Evolutionary conservation across 1,284 basidiomycete genomes (phyloP), one percentile per base, ranked within the genome.

Genomic region (Mycosarcoma maydis): DNA sequence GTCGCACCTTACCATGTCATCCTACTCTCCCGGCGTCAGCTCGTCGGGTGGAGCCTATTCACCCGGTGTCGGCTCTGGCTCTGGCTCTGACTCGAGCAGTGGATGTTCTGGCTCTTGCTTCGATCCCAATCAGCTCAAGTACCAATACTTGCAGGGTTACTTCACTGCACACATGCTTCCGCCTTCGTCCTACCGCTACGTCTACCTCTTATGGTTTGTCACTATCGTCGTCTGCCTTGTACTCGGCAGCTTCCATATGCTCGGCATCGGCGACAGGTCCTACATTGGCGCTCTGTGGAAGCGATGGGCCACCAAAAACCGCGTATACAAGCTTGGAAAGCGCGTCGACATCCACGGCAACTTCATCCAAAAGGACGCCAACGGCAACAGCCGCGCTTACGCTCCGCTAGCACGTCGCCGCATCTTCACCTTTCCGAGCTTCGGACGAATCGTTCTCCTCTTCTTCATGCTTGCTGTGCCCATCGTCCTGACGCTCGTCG

Each of bases 401-500:
- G 62, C 53, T 3, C 68, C 62, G 0, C 55, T 59, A 11, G 29
- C 40, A 23, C 49, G 43, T 33, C 70, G 76, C n/a, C 47, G 57
- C 24, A 60, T 75, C 23, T 51, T 75, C 40, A 57, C 69, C 26
- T 73, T 76, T 29, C 70, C 77, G 14, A 68, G 72, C 44, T 64
- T 76, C 23, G 74, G 77, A 19, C 50, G 68, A 17, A 19, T 77
- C 11, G 45, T 77, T 20, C 57, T 78, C 7, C 58, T 79, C n/a
- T 59, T 72, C 49, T 66, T 71, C 51, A 45, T 80, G 43, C 24
- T 78, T 3, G 70, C 73, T 2, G 45, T 80, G 0, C 76, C 76
- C 29, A 50, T 78, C 48, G 45, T 67, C 7, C 50, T 82, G 53
- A 80, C 78, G 9, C 48, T 90, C 54, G 82, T 88, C 16, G 91